Percentiles rank a stretch among this genome's conserved stretches.
Conservation (phyloP, 768 basidiomycete species). For the Neoboletus subvelutipes region DNA sequence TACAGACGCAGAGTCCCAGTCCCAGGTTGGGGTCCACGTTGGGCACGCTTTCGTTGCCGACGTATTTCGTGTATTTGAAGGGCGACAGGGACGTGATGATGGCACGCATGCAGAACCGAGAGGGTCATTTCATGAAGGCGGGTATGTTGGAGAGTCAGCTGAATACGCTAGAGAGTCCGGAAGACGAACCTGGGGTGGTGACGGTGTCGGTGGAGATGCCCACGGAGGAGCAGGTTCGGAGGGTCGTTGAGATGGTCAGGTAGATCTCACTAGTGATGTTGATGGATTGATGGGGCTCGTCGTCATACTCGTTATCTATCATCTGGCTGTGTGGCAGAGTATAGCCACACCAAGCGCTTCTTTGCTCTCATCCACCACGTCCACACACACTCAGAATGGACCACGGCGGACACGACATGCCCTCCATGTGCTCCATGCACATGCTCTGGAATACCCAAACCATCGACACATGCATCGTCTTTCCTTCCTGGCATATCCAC, state of each 20-base stretch:
- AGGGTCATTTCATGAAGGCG: constrained; percentile 83
- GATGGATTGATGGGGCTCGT: neutral
- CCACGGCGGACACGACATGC: constrained; percentile 53
- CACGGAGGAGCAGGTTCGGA: constrained; percentile 56
- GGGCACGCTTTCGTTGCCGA: constrained; percentile 39
- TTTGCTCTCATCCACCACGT: neutral
- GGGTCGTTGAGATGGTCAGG: constrained; percentile 31
- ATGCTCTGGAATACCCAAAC: constrained; percentile 90
- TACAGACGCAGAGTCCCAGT: neutral
- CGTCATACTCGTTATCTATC: neutral
- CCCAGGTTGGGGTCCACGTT: neutral
- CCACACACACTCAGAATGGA: constrained; percentile 25
- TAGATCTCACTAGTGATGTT: neutral
- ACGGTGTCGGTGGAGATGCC: constrained; percentile 51
- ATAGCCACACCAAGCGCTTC: constrained; percentile 3
- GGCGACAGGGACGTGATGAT: constrained; percentile 55
- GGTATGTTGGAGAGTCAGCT: constrained; percentile 81
- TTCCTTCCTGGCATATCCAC: constrained; percentile 72
- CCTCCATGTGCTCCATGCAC: constrained; percentile 62
- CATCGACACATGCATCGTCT: constrained; percentile 79
- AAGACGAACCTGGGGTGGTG: constrained; percentile 66
- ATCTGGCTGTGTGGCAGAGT: neutral
- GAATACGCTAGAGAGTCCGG: constrained; percentile 65
- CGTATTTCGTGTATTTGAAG: constrained; percentile 80
- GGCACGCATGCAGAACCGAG: constrained; percentile 61